Percentiles rank a stretch among this genome's conserved stretches.
phyloP scores from a whole-genome alignment of 2,329 filamentous ascomycete species.

The Pseudogymnoascus verrucosus region DNA sequence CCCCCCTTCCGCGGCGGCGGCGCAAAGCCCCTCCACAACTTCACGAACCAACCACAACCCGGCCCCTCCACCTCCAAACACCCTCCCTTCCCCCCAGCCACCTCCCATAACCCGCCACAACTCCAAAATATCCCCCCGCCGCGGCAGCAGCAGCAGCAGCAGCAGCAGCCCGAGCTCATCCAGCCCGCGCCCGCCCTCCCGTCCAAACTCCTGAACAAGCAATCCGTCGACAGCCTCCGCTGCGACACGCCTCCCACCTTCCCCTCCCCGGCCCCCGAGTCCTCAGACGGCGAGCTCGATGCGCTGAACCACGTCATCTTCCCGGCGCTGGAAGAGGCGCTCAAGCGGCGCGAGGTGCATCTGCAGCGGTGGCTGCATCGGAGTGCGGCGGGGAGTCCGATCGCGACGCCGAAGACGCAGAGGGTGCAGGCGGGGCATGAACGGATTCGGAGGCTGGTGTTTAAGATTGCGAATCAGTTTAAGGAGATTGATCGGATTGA shows the following conservation, averaged over 20 bases:
- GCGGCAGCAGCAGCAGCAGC: constrained; percentile 12
- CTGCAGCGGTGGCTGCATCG: constrained; percentile 41
- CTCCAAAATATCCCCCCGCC: constrained; percentile 19
- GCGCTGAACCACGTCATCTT: constrained; percentile 87
- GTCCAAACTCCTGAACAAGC: constrained; percentile 26
- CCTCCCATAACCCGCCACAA: constrained; percentile 18
- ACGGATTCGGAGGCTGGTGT: constrained; percentile 70
- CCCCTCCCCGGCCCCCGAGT: constrained; percentile 48
- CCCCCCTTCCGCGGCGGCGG: constrained; percentile 27
- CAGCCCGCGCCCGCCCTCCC: constrained; percentile 27
- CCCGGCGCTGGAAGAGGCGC: constrained; percentile 82
- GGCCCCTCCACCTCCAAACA: constrained; percentile 21
- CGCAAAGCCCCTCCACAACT: constrained; percentile 22
- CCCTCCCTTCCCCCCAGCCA: constrained; percentile 16
- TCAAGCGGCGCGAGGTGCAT: constrained; percentile 66
- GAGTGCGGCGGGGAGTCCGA: constrained; percentile 32
- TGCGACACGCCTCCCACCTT: constrained; percentile 40
- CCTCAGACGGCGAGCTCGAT: constrained; percentile 64
- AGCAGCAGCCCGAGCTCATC: constrained; percentile 15
- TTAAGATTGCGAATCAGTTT: constrained; percentile 75
- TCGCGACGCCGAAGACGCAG: constrained; percentile 55
- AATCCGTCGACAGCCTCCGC: constrained; percentile 24
- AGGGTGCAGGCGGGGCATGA: constrained; percentile 69
- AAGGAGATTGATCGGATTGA: constrained; percentile 87
- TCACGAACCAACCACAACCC: constrained; percentile 23